Percentiles rank a stretch among this genome's conserved stretches.
Conservation (phyloP, 257 asterid genomes). For the Apocynum venetum region DNA sequence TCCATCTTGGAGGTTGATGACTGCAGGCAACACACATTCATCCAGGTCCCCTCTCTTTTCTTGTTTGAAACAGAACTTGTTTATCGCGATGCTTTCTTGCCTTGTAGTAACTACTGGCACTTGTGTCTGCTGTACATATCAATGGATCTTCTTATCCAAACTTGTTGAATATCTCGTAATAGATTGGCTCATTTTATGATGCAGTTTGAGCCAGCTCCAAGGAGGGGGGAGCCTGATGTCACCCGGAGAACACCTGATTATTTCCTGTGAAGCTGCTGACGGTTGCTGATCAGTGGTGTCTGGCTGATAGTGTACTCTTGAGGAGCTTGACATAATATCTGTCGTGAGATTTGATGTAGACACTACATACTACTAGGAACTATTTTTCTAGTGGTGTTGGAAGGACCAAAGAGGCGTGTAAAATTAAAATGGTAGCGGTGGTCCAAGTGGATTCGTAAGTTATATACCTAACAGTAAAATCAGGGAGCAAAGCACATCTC, state of each 20-base stretch:
- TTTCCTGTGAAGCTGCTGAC: constrained; percentile 60
- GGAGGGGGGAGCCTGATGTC: constrained; percentile 97
- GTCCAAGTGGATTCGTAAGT: constrained; percentile 29
- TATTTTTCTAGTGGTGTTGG: constrained; percentile 19
- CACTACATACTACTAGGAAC: constrained; percentile 24
- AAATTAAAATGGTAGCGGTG: constrained; percentile 24
- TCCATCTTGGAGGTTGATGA: constrained; percentile 97
- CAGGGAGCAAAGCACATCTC: constrained; percentile 16
- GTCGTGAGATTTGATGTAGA: constrained; percentile 13
- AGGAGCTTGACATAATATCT: not conserved
- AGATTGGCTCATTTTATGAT: not conserved
- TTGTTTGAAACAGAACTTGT: not conserved
- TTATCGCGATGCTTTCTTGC: not conserved
- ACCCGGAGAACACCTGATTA: constrained; percentile 95
- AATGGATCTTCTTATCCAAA: not conserved
- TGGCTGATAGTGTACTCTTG: constrained; percentile 16
- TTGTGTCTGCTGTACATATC: not conserved
- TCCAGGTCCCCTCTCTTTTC: constrained; percentile 56
- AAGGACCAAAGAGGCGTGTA: constrained; percentile 34
- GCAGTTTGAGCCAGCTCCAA: constrained; percentile 98
- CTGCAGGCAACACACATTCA: constrained; percentile 75
- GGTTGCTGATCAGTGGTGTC: constrained; percentile 22
- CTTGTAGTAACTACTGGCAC: not conserved
- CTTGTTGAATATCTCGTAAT: not conserved
- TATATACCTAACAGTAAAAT: constrained; percentile 41